Conservation (phyloP, 2,329 filamentous ascomycete species). For the Nothopassalora personata region DNA sequence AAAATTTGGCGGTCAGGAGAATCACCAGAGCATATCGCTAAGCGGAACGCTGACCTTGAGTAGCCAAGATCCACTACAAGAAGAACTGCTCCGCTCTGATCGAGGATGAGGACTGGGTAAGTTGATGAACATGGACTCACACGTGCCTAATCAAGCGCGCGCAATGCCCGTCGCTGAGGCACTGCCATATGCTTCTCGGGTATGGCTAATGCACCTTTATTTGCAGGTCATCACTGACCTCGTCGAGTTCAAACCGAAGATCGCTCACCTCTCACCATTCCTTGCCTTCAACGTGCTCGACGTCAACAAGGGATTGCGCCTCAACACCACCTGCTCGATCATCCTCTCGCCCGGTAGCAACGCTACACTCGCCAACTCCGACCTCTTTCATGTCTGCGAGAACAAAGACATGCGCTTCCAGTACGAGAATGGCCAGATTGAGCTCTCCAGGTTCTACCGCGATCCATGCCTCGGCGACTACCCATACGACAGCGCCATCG, state of each 20-base stretch:
- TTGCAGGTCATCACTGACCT: background rate
- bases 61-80: background rate
- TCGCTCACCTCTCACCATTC: too few relatives aligned
- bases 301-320: slow-evolving; percentile 16
- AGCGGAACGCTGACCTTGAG: background rate
- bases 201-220: background rate
- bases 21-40: background rate
- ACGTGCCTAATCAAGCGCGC: too few relatives aligned
- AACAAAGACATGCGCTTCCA: slow-evolving; percentile 21
- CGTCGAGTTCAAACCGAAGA: too few relatives aligned
- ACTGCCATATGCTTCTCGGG: background rate
- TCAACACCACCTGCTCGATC: slow-evolving; percentile 22
- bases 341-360: slow-evolving; percentile 6
- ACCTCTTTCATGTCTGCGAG: slow-evolving; percentile 20
- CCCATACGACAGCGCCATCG: slow-evolving; percentile 22
- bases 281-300: too few relatives aligned
- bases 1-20: background rate
- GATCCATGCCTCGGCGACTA: slow-evolving; percentile 17
- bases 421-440: slow-evolving; percentile 14
- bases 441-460: slow-evolving; percentile 19
- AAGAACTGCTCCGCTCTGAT: background rate
- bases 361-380: slow-evolving; percentile 7
- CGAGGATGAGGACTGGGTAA: background rate
- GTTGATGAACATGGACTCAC: too few relatives aligned
- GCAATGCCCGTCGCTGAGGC: too few relatives aligned